Conservation (phyloP, 169 alveolate species). For the Cryptosporidium bovis region DNA sequence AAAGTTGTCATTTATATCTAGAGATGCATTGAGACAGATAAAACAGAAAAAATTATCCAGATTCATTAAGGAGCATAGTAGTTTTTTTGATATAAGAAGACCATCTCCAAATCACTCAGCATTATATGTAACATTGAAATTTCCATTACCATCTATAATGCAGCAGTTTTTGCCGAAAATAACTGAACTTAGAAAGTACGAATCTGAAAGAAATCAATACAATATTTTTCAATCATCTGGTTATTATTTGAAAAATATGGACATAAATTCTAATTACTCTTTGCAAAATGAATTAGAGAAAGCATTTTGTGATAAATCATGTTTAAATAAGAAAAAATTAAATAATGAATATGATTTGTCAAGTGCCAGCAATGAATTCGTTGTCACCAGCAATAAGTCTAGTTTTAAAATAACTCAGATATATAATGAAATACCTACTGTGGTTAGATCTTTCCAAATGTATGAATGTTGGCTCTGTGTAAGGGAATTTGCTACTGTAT, state of each 20-base stretch:
- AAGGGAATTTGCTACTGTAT: slow-evolving; percentile 72
- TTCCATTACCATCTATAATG: slow-evolving; percentile 54
- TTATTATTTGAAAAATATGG: no score
- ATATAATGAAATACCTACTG: slow-evolving; percentile 31
- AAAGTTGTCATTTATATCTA: slow-evolving; percentile 59
- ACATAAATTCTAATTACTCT: slow-evolving; percentile 8
- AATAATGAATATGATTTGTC: no score
- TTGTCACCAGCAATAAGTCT: background rate
- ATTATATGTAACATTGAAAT: slow-evolving; percentile 60
- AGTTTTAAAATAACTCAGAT: background rate
- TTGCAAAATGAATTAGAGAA: slow-evolving; percentile 5
- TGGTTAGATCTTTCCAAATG: slow-evolving; percentile 48
- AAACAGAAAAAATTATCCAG: slow-evolving; percentile 69
- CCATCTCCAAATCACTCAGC: slow-evolving; percentile 74
- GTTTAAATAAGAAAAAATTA: background rate
- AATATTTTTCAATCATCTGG: slow-evolving; percentile 4
- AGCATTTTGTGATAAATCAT: slow-evolving; percentile 7
- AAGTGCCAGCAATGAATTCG: no score
- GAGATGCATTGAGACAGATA: slow-evolving; percentile 71
- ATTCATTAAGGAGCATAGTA: slow-evolving; percentile 63
- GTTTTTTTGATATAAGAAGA: slow-evolving; percentile 69
- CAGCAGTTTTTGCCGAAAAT: slow-evolving; percentile 64
- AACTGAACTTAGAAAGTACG: slow-evolving; percentile 47
- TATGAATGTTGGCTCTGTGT: slow-evolving; percentile 74
- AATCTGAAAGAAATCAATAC: slow-evolving; percentile 31